phyloP scores from a whole-genome alignment of 345 rosid species.

The Pistacia atlantica region DNA sequence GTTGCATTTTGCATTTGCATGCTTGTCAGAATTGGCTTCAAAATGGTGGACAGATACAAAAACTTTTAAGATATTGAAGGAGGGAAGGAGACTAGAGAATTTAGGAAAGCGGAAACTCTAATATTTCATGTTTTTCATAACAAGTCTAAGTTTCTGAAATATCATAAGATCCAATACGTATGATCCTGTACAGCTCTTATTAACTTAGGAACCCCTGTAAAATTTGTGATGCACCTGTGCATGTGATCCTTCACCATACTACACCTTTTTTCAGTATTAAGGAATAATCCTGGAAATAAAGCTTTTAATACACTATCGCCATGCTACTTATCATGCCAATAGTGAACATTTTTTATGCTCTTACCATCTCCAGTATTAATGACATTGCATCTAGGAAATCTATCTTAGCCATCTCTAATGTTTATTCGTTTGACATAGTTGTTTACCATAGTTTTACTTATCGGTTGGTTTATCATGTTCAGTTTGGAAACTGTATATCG shows the following conservation, averaged over 20 bases:
- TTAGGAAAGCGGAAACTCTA: too few species aligned
- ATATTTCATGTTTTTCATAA: too few species aligned
- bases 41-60: background rate
- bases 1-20: slow-evolving; percentile 2
- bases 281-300: background rate
- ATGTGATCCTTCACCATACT: background rate
- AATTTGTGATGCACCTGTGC: background rate
- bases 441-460: slow-evolving; percentile 2
- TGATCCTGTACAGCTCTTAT: background rate
- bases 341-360: background rate
- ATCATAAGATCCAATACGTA: too few species aligned
- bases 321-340: background rate
- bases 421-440: background rate
- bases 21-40: background rate
- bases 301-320: background rate
- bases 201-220: background rate
- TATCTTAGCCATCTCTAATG: background rate
- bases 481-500: background rate
- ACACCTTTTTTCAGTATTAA: background rate
- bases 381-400: background rate
- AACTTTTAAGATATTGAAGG: too few species aligned
- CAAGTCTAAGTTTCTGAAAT: too few species aligned
- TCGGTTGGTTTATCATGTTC: background rate
- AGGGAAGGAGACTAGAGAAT: too few species aligned
- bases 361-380: background rate